phyloP scores from a whole-genome alignment of 2,329 filamentous ascomycete genomes.

The Acrocalymma vagum region DNA sequence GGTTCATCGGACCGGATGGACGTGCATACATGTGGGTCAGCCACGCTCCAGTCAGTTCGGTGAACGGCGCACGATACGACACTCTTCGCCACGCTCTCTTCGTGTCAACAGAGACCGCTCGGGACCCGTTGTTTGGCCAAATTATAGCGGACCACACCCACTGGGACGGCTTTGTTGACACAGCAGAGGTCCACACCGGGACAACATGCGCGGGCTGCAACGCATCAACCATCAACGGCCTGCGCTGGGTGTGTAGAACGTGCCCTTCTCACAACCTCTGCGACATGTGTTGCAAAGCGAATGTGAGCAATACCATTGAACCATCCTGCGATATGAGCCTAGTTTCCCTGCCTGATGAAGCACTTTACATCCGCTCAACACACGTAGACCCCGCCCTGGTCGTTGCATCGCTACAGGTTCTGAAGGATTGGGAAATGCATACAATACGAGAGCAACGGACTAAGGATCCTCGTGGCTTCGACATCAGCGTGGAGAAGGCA shows the following conservation, averaged over 20 bases:
- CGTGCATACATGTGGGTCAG: constrained; percentile 40
- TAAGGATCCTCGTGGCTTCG: constrained; percentile 26
- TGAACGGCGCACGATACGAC: constrained; percentile 36
- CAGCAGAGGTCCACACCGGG: constrained; percentile 21
- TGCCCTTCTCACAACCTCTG: constrained; percentile 37
- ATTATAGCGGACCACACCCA: constrained; percentile 47
- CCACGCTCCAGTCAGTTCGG: constrained; percentile 30
- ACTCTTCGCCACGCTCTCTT: constrained; percentile 43
- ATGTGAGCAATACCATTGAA: constrained; percentile 15
- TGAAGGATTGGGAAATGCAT: constrained; percentile 45
- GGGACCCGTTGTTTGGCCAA: constrained; percentile 40
- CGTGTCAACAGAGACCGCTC: constrained; percentile 21
- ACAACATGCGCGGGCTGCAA: constrained; percentile 29
- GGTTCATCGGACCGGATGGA: constrained; percentile 39
- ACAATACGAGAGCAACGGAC: constrained; percentile 31
- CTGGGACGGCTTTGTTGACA: constrained; percentile 38
- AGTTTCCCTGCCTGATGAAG: constrained; percentile 37
- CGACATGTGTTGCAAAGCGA: constrained; percentile 22
- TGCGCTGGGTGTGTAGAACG: constrained; percentile 35
- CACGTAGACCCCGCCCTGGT: constrained; percentile 35
- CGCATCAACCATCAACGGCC: constrained; percentile 27
- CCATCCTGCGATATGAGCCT: constrained; percentile 29
- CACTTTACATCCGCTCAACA: constrained; percentile 33
- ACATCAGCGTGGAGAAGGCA: constrained; percentile 25
- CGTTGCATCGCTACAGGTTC: constrained; percentile 38